A percentile compares a stretch with the other conserved stretches of the same genome.
phyloP scores from a whole-genome alignment of 78 protist genomes.

The Bodo saltans region DNA sequence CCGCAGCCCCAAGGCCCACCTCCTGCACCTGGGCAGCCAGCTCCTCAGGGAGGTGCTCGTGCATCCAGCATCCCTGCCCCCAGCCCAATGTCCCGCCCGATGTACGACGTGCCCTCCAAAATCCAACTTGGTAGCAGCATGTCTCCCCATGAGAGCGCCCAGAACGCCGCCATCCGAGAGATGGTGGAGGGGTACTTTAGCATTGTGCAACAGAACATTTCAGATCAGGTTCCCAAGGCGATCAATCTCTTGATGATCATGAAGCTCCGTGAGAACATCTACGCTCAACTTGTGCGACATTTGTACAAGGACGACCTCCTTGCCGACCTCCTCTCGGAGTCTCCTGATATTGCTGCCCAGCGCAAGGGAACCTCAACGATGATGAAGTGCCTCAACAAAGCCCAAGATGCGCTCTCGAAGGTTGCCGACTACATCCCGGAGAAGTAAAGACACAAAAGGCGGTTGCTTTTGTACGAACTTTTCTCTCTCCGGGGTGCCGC shows the following conservation, averaged over 20 bases:
- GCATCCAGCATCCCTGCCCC: background rate
- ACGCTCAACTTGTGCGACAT: conserved; percentile 59
- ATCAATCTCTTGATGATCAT: conserved; percentile 90
- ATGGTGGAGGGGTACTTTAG: conserved; percentile 67
- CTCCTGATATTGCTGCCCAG: background rate
- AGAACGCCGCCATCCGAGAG: conserved; percentile 24
- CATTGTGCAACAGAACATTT: conserved; percentile 75
- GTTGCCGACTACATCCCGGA: conserved; percentile 50
- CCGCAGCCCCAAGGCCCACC: background rate
- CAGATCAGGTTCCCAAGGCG: conserved; percentile 86
- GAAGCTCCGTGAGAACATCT: conserved; percentile 61
- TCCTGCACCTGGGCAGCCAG: background rate
- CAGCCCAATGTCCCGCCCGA: background rate
- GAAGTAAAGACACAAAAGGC: no score
- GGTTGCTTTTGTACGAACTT: no score
- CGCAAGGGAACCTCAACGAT: conserved; percentile 13
- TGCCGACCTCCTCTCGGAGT: conserved; percentile 68
- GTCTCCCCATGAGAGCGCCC: background rate
- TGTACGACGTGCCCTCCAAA: background rate
- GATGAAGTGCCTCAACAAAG: conserved; percentile 31
- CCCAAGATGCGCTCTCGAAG: conserved; percentile 66
- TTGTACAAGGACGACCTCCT: conserved; percentile 76
- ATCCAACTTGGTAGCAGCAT: background rate
- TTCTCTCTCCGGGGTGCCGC: no score
- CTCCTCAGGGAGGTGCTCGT: background rate